Evolutionary conservation across 148 eudicot genomes (phyloP).

Genomic region (Rheum nobile): DNA sequence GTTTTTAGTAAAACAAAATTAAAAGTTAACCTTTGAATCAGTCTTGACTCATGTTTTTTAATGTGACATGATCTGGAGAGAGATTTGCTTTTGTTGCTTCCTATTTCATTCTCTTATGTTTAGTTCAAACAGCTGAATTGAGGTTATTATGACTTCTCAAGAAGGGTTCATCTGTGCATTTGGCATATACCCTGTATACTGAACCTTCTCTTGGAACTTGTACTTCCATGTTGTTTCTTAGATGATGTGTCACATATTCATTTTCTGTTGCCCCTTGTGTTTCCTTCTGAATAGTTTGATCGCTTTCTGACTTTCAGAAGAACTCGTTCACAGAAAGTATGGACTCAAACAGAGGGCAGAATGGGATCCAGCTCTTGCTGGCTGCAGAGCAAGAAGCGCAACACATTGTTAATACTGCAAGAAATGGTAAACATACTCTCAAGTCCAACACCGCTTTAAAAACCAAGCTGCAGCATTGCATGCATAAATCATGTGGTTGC

Average conservation of each 20-base stretch:
- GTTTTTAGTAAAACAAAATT: not conserved
- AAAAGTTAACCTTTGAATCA: not conserved
- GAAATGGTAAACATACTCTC: slow-evolving; percentile 31
- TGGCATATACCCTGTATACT: too few species aligned
- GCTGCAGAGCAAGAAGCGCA: slow-evolving; percentile 96
- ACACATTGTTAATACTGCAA: slow-evolving; percentile 74
- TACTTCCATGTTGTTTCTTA: not conserved
- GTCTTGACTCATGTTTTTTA: not conserved
- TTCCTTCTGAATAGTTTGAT: not conserved
- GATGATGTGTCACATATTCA: not conserved
- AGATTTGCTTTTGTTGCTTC: not conserved
- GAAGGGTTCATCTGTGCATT: too few species aligned
- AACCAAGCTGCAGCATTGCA: not conserved
- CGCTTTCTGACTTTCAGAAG: not conserved
- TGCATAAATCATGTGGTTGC: not conserved
- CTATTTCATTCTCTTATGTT: not conserved
- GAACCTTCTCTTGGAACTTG: too few species aligned
- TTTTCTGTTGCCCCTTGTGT: not conserved
- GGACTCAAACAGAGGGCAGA: slow-evolving; percentile 63
- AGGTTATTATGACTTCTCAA: not conserved
- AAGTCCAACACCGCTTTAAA: not conserved
- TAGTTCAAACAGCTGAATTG: not conserved
- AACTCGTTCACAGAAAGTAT: slow-evolving; percentile 15
- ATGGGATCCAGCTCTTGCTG: slow-evolving; percentile 76
- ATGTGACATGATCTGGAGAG: not conserved